A percentile compares a stretch with the other conserved stretches of the same genome.
These are phyloP conservation scores for Halocafeteria seosinensis DNA, from an alignment of 108 stramenopile genomes.

Conservation along the genomic window DNA sequence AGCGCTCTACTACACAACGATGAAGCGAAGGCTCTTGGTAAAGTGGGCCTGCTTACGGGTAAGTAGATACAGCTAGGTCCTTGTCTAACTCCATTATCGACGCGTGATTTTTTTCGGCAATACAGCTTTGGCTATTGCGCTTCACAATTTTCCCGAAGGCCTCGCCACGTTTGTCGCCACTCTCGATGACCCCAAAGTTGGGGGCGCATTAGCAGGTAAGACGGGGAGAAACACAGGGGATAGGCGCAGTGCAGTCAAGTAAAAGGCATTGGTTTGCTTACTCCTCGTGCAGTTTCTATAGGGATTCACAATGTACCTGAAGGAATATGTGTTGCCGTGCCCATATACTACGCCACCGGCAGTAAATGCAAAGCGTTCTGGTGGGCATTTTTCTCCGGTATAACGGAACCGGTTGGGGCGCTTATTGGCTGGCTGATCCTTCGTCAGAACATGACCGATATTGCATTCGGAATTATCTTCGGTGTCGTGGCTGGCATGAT, in stretches of 20 bases:
- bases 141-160: constrained; percentile 79
- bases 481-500: constrained; percentile 71
- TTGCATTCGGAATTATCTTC: constrained; percentile 52
- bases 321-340: constrained; percentile 62
- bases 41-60: too few relatives aligned
- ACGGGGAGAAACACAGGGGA: too few relatives aligned
- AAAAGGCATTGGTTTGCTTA: too few relatives aligned
- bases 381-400: constrained; percentile 50
- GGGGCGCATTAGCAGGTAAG: constrained; percentile 41
- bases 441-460: constrained; percentile 19
- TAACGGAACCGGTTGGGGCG: constrained; percentile 58
- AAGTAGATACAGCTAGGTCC: too few relatives aligned
- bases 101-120: too few relatives aligned
- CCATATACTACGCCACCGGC: constrained; percentile 67
- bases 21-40: too few relatives aligned
- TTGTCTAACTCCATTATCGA: too few relatives aligned
- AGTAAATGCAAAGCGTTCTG: constrained; percentile 56
- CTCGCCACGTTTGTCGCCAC: constrained; percentile 63
- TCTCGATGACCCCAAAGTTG: constrained; percentile 50
- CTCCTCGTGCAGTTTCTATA: constrained; percentile 65
- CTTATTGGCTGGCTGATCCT: constrained; percentile 50
- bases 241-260: too few relatives aligned
- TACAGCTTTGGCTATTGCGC: constrained; percentile 56
- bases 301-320: constrained; percentile 75
- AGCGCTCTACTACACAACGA: too few relatives aligned